Evolutionary conservation across 306 rosid genomes (phyloP).

Genomic region (Rubus parviflorus): DNA sequence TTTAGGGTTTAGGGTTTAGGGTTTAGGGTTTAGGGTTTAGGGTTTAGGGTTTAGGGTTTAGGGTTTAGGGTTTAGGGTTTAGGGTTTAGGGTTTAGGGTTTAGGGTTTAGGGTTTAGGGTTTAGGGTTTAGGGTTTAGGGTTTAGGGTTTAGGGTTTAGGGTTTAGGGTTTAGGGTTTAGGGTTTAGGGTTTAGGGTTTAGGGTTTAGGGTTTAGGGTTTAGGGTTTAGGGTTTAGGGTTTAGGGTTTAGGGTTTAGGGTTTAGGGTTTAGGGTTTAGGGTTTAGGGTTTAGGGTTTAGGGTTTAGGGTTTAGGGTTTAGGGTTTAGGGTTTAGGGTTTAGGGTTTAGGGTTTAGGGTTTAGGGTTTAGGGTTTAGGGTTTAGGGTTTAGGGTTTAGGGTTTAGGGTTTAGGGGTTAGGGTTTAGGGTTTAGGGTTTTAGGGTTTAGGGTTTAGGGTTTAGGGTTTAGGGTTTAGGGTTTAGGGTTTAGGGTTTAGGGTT

Average conservation of each 20-base stretch:
- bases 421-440: conserved; percentile 12
- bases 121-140: neutral
- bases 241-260: conserved; percentile 1
- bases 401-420: conserved; percentile 6
- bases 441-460: conserved; percentile 6
- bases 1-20: conserved; percentile 2
- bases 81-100: conserved; percentile 1
- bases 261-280: conserved; percentile 4
- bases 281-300: neutral
- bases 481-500: conserved; percentile 4
- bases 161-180: conserved; percentile 12
- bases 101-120: conserved; percentile 1
- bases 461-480: conserved; percentile 10
- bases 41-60: conserved; percentile 4
- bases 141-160: neutral
- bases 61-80: conserved; percentile 11
- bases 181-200: conserved; percentile 10
- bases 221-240: conserved; percentile 5
- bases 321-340: conserved; percentile 4
- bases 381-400: conserved; percentile 1
- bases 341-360: conserved; percentile 8
- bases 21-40: neutral
- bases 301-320: conserved; percentile 13
- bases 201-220: conserved; percentile 16
- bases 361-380: conserved; percentile 10